These are phyloP conservation scores for Pichia insulana DNA, from an alignment of 805 yeast genomes.

Conservation along the genomic window DNA sequence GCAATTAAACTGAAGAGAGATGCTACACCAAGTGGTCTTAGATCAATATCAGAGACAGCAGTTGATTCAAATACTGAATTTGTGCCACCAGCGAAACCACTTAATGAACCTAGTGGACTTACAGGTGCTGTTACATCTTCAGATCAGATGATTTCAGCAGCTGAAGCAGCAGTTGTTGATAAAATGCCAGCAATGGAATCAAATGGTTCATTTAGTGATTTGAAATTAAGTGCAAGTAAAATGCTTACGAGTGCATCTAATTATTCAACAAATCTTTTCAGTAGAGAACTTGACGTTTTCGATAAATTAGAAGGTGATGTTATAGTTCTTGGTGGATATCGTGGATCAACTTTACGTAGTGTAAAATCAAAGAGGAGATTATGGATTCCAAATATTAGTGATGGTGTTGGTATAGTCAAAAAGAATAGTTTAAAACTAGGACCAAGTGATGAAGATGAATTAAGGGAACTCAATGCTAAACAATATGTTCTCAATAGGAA, in stretches of 20 bases:
- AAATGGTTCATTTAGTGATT: no score
- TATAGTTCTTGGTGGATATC: conserved; percentile 76
- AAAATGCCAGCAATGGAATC: no score
- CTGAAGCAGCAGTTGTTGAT: no score
- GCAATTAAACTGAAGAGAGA: not conserved
- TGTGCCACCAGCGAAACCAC: no score
- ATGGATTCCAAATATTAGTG: conserved; percentile 79
- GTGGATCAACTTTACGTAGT: conserved; percentile 75
- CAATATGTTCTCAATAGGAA: conserved; percentile 18
- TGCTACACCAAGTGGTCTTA: not conserved
- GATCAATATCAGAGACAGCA: not conserved
- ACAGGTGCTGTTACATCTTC: no score
- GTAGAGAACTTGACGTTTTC: conserved; percentile 36
- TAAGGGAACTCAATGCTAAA: conserved; percentile 30
- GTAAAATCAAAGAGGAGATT: conserved; percentile 52
- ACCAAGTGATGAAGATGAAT: conserved; percentile 63
- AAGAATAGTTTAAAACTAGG: conserved; percentile 67
- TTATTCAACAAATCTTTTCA: not conserved
- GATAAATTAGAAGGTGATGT: conserved; percentile 68
- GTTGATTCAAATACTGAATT: not conserved
- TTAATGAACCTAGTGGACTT: no score
- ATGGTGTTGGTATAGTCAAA: conserved; percentile 52
- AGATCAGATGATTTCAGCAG: no score
- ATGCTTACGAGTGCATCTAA: no score
- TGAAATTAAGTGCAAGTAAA: no score